These are phyloP conservation scores for Urtica urens DNA, from an alignment of 306 rosid genomes.

Conservation along the genomic window DNA sequence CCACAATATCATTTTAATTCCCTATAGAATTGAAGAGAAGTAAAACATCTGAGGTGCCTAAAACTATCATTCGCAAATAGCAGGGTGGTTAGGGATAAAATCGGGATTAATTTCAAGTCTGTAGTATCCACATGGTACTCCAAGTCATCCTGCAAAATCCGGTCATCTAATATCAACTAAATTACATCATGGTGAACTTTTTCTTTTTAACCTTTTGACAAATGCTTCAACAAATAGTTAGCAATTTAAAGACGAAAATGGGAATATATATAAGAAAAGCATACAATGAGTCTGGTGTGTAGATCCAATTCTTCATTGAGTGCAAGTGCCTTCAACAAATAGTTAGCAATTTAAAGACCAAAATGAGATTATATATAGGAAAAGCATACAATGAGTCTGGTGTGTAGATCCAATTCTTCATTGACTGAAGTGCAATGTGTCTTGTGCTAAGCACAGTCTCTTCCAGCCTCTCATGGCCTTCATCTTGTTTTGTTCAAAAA, in stretches of 20 bases:
- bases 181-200: too few relatives aligned
- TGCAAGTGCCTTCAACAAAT: too few relatives aligned
- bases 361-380: constrained; percentile 7
- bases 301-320: constrained; percentile 89
- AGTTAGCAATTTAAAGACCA: not conserved
- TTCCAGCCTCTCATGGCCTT: constrained; percentile 91
- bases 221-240: too few relatives aligned
- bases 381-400: constrained; percentile 73
- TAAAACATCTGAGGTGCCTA: not conserved
- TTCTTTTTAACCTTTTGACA: too few relatives aligned
- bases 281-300: constrained; percentile 41
- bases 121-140: constrained; percentile 84
- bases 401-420: constrained; percentile 85
- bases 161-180: too few relatives aligned
- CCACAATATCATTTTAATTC: too few relatives aligned
- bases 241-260: constrained; percentile 5
- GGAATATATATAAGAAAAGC: constrained; percentile 4
- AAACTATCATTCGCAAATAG: not conserved
- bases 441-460: constrained; percentile 84
- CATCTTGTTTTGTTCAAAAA: constrained; percentile 80
- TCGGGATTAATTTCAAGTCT: constrained; percentile 21
- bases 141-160: constrained; percentile 87
- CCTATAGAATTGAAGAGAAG: not conserved
- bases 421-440: constrained; percentile 96
- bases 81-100: too few relatives aligned